phyloP scores from a whole-genome alignment of 805 yeast genomes.

The Candida broadrunensis region DNA sequence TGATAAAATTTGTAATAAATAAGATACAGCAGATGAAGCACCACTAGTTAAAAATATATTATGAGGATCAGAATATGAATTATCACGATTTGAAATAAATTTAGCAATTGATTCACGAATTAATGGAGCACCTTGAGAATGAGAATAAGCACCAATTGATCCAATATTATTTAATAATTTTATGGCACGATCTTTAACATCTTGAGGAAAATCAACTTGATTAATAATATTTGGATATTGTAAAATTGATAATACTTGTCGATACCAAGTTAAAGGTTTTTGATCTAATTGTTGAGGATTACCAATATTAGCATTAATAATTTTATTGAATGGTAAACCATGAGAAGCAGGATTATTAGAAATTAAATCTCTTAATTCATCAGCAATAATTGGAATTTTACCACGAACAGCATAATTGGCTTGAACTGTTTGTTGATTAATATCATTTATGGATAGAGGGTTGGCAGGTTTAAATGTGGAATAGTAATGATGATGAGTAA shows the following conservation, averaged over 20 bases:
- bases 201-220: conserved; percentile 48
- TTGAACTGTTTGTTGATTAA: conserved; percentile 70
- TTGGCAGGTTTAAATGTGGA: conserved; percentile 8
- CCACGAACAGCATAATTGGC: conserved; percentile 98
- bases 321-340: conserved; percentile 70
- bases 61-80: conserved; percentile 57
- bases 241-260: conserved; percentile 82
- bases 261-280: conserved; percentile 89
- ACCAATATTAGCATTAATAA: conserved; percentile 92
- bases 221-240: conserved; percentile 76
- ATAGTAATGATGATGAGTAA: not conserved
- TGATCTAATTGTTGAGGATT: conserved; percentile 98
- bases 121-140: conserved; percentile 79
- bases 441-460: conserved; percentile 33
- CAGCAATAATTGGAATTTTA: conserved; percentile 88
- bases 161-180: conserved; percentile 59
- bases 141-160: conserved; percentile 93
- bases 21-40: conserved; percentile 91
- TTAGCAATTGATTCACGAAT: conserved; percentile 78
- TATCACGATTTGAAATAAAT: conserved; percentile 79
- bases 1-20: conserved; percentile 69
- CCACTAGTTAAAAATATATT: conserved; percentile 87
- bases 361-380: conserved; percentile 65
- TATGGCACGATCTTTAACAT: conserved; percentile 72
- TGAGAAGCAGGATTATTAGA: conserved; percentile 44